Evolutionary conservation across 306 rosid genomes (phyloP), one percentile per base, ranked within the genome.

Genomic region (Prunus kanzakura): DNA sequence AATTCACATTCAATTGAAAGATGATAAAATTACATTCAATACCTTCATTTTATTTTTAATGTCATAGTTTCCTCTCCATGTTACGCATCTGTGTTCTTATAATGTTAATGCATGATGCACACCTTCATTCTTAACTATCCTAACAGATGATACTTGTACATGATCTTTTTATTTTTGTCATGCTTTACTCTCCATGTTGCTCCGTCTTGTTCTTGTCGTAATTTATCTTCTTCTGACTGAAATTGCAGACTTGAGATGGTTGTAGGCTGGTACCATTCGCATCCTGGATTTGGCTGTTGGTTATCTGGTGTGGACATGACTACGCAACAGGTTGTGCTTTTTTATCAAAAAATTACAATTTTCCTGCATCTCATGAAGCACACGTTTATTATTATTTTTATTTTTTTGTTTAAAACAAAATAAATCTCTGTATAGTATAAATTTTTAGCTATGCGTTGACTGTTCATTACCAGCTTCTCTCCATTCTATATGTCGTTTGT

Each of bases 251-350:
- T 95, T 1, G 97, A 94, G 93, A 94, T 94, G 98, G 98, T 94
- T 79, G 97, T 91, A 1, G 98, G 98, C 4, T 93, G 97, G 98
- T 93, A 93, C 77, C 98, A 93, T 82, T 93, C 96, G 0, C 98
- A 91, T 91, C 98, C 96, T 79, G 98, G 97, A 70, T 94, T 94
- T 75, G 98, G 98, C 71, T 94, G 98, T 80, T 94, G 98, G 98
- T 93, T 94, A 60, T 94, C 96, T 79, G 98, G 98, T 71, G 97
- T 94, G 47, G 98, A 94, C 77, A 94, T 91, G 54, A 91, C 91
- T 78, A 91, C 98, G 2, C 98, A 94, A 78, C 98, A 94, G 97
- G 98, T 93, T 87, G 72, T 56, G 1, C 12, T 30, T 47, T 29
- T 23, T 75, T 47, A 6, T 32, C 35, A 32, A 32, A 32, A 32